Evolutionary conservation across 176 grass and related monocot species (phyloP), one percentile per base, ranked within the genome.

Genomic region (Phoenix dactylifera): DNA sequence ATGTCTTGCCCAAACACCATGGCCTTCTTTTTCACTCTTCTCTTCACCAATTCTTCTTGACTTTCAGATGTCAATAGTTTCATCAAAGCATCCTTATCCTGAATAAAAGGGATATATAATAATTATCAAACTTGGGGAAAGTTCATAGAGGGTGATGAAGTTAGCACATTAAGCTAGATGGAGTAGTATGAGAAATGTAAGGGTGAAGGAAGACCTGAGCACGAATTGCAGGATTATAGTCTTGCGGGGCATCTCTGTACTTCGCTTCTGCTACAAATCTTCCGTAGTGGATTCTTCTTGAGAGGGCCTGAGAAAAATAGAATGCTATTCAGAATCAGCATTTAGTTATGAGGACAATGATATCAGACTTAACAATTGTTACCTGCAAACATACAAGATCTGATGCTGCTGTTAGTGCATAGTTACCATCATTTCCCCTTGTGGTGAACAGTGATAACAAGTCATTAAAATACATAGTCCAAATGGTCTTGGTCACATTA

Each of bases 1-100:
- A 73, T 59, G 48, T 63, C n/a, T 73, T 73, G 59, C 51, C 70
- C 70, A 24, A 73, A 73, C 26, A 73, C 70, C 50, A 5, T 63
- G 19, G 70, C 70, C 17, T 73, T 73, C 51, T 73, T 53, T 19
- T 73, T 18, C 51, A 72, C 70, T 52, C 70, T 72, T 55, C 20
- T 63, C 70, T 63, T 73, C 50, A 73, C 70, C 18, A 18, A 1
- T 24, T 72, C 70, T 54, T 73, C 70, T 63, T 73, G 70, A 48
- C 51, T 56, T 52, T 54, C 28, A 55, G 18, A 63, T 44, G 70
- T 73, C 7, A 73, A 6, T 49, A 63, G 25, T 54, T 52, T 48
- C 70, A 73, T 55, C 70, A 73, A 44, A 15, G 50, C 15, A 63
- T 73, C 51, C 26, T 26, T 63, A 6, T 73, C 70, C 70, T 73